Percentiles rank a stretch among this genome's conserved stretches.
Evolutionary conservation across 2,329 filamentous ascomycete genomes (phyloP).

Genomic region (Didymella pinodella): DNA sequence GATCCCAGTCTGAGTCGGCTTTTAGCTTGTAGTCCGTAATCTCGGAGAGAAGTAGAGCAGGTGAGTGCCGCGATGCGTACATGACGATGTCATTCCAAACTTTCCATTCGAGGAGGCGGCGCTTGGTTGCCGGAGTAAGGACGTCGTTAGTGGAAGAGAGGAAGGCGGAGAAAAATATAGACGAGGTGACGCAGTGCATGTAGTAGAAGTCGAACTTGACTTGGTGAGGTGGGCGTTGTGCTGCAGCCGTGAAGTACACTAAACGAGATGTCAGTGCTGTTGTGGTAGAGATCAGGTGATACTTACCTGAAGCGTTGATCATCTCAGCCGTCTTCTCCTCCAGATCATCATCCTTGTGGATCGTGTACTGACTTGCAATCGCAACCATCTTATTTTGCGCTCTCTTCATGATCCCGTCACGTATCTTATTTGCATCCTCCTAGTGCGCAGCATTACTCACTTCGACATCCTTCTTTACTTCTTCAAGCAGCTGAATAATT

Average conservation of each 20-base stretch:
- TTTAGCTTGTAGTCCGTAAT: conserved; percentile 68
- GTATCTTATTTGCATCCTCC: conserved; percentile 69
- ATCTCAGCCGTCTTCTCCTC: conserved; percentile 69
- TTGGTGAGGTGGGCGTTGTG: conserved; percentile 64
- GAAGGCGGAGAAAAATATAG: conserved; percentile 76
- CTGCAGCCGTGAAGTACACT: conserved; percentile 66
- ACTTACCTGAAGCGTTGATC: conserved; percentile 68
- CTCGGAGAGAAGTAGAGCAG: conserved; percentile 66
- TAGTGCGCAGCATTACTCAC: conserved; percentile 62
- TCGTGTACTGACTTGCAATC: conserved; percentile 63
- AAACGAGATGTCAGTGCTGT: neutral
- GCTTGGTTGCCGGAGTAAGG: conserved; percentile 68
- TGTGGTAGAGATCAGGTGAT: too few relatives aligned
- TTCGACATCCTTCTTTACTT: conserved; percentile 64
- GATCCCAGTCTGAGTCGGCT: conserved; percentile 50
- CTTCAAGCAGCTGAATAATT: conserved; percentile 68
- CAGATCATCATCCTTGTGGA: conserved; percentile 64
- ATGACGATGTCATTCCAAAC: conserved; percentile 75
- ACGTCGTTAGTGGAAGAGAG: conserved; percentile 62
- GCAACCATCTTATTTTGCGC: conserved; percentile 70
- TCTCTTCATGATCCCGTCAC: conserved; percentile 71
- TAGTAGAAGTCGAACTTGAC: conserved; percentile 81
- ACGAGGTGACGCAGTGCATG: conserved; percentile 79
- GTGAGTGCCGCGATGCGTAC: conserved; percentile 74
- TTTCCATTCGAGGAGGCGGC: conserved; percentile 81